Evolutionary conservation across 306 rosid species (phyloP).

Genomic region (Castanea mollissima): DNA sequence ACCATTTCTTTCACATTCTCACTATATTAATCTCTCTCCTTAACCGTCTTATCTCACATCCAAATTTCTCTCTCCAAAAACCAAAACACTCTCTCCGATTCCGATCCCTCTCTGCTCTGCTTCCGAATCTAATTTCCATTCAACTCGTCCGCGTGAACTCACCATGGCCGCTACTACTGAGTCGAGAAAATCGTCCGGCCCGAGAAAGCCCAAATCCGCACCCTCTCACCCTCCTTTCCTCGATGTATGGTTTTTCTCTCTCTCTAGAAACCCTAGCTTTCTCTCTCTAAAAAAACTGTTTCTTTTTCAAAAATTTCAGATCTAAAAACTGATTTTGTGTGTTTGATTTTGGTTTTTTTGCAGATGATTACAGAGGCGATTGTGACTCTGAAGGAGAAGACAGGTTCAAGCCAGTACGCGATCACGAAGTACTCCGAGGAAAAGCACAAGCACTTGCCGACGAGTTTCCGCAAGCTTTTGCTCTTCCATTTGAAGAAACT

Average conservation of each 20-base stretch:
- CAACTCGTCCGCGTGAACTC: neutral
- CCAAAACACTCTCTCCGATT: no score
- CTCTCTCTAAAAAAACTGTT: no score
- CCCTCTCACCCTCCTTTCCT: slow-evolving; percentile 44
- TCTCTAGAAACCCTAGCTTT: neutral
- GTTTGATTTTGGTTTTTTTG: neutral
- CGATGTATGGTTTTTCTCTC: neutral
- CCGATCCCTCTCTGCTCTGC: neutral
- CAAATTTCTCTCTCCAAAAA: neutral
- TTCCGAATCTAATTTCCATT: neutral
- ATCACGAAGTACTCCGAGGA: slow-evolving; percentile 44
- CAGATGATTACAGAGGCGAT: slow-evolving; percentile 50
- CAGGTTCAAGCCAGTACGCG: slow-evolving; percentile 52
- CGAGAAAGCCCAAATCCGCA: slow-evolving; percentile 13
- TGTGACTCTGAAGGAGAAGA: slow-evolving; percentile 41
- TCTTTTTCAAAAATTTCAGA: no score
- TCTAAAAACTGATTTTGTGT: neutral
- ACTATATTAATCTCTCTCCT: slow-evolving; percentile 18
- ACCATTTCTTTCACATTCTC: neutral
- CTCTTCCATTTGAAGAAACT: no score
- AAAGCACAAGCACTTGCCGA: neutral
- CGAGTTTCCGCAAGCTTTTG: no score
- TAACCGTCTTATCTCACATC: neutral
- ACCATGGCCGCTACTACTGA: slow-evolving; percentile 12
- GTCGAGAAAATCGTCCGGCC: neutral